Base-by-base conservation (phyloP, 2,329 filamentous ascomycete species). In the Fusarium burgessii region DNA sequence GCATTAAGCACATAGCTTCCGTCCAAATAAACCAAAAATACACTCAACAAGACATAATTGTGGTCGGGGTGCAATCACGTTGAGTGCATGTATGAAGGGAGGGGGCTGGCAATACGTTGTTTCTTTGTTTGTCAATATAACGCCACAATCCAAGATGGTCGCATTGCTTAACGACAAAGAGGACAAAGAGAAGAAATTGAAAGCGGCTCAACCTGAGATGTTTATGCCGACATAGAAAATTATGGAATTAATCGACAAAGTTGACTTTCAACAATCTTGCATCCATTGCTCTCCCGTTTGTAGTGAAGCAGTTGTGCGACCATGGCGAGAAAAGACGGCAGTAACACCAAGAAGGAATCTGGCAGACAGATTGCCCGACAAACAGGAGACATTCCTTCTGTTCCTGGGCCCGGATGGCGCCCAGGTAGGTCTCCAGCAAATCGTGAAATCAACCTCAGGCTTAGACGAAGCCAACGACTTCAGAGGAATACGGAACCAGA, bases 121-220 rank as follows among this genome's bases (percentile, higher is more conserved):
- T 72, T 61, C 73, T 75, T 75, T 75, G 73, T 75, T 72, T 56
- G 38, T 25, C 42, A 52, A 54, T 25, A n/a, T 25, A 40, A 58
- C 69, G 72, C 72, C 72, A 73, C 68, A 49, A 42, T 49, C 25
- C 23, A 32, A n/a, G 36, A 45, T 46, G 38, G 60, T 32, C 54
- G 25, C 18, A 47, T 52, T 36, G 5, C 35, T 18, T 33, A 23
- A 20, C 25, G 11, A 9, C 12, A 25, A 42, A 20, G 9, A 23
- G n/a, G 18, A 70, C 69, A 71, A 66, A 72, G 65, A 65, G 51
- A 11, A 13, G 7, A 15, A 35, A 15, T 17, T 17, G 27, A 41
- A 32, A 6, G 35, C 27, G 25, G 15, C 20, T 58, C 17, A 18
- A 36, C 10, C 14, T 41, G 25, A 41, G 23, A 12, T 33, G 35